phyloP scores from a whole-genome alignment of 2,329 filamentous ascomycete genomes.

The Exophiala viscosa region DNA sequence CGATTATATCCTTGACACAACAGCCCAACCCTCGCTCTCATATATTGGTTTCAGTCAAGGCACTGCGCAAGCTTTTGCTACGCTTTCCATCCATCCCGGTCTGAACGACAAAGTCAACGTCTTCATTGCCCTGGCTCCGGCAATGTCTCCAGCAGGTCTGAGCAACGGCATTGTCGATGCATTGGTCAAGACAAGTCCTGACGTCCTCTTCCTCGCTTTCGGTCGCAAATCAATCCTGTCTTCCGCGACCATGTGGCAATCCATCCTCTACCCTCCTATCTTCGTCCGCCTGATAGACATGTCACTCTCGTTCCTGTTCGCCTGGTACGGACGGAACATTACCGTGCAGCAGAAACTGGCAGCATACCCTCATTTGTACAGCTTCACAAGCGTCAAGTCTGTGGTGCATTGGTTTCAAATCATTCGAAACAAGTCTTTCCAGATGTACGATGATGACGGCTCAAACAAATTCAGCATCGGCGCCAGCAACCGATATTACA shows the following conservation, averaged over 20 bases:
- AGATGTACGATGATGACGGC: conserved; percentile 97
- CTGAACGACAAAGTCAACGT: conserved; percentile 92
- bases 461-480: conserved; percentile 70
- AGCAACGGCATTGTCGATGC: conserved; percentile 89
- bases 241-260: conserved; percentile 96
- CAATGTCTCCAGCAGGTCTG: conserved; percentile 90
- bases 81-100: conserved; percentile 83
- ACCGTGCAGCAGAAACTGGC: conserved; percentile 83
- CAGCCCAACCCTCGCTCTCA: conserved; percentile 75
- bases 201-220: conserved; percentile 88
- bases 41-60: conserved; percentile 98
- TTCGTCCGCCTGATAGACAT: conserved; percentile 85
- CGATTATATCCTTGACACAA: conserved; percentile 81
- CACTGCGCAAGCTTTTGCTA: conserved; percentile 93
- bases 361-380: conserved; percentile 92
- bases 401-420: conserved; percentile 99
- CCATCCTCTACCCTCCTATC: conserved; percentile 87
- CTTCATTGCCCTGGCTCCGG: conserved; percentile 91
- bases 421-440: conserved; percentile 91
- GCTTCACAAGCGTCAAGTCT: conserved; percentile 92
- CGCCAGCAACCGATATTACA: conserved; percentile 79
- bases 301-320: conserved; percentile 77
- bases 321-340: conserved; percentile 85
- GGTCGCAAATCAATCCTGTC: conserved; percentile 86
- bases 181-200: conserved; percentile 86